Evolutionary conservation across 768 basidiomycete species (phyloP).

Genomic region (Favolaschia claudopus): DNA sequence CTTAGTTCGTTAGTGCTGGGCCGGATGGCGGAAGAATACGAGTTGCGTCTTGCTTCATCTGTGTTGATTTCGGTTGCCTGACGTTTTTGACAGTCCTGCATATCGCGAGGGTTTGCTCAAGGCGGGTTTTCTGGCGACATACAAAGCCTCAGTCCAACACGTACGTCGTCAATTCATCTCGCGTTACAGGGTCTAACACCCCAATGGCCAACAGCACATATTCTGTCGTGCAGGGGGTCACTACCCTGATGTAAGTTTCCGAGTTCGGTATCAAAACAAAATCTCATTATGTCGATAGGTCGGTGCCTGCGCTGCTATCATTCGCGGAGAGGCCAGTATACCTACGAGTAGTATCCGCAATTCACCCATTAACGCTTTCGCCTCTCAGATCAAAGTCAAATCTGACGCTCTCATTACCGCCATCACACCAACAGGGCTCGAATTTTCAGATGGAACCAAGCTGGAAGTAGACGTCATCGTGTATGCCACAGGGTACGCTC

Average conservation of each 20-base stretch:
- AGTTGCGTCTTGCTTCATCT: neutral
- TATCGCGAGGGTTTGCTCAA: conserved; percentile 17
- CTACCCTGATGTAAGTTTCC: conserved; percentile 51
- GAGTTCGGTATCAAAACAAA: neutral
- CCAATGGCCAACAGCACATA: conserved; percentile 5
- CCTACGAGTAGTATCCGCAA: conserved; percentile 50
- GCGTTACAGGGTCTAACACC: no score
- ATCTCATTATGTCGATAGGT: neutral
- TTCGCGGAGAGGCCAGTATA: conserved; percentile 25
- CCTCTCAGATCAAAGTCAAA: conserved; percentile 51
- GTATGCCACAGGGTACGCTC: conserved; percentile 55
- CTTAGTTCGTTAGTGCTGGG: conserved; percentile 5
- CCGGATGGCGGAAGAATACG: conserved; percentile 4
- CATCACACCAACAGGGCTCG: conserved; percentile 47
- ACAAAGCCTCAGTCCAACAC: conserved; percentile 14
- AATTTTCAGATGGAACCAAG: conserved; percentile 49
- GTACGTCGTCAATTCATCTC: no score
- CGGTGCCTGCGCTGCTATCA: conserved; percentile 20
- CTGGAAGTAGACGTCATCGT: conserved; percentile 57
- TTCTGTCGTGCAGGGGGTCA: conserved; percentile 51
- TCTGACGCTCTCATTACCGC: conserved; percentile 46
- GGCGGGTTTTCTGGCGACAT: conserved; percentile 18
- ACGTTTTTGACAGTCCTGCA: conserved; percentile 12
- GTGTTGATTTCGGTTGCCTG: neutral
- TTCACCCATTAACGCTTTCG: conserved; percentile 50